These are phyloP conservation scores for Candida glucosophila DNA, from an alignment of 1,139 yeast genomes.

Conservation along the genomic window DNA sequence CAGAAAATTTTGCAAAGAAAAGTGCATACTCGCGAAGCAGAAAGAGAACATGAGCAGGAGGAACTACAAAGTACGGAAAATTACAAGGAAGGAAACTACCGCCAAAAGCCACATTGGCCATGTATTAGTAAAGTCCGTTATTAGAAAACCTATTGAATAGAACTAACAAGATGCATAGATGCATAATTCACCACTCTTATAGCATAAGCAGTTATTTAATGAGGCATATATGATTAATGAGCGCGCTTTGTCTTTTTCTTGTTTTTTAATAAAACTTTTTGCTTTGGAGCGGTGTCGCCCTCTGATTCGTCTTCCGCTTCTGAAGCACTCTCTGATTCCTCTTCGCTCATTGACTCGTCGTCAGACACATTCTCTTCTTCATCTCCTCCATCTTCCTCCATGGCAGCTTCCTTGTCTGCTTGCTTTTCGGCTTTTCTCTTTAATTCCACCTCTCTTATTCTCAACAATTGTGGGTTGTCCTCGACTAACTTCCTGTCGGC, in stretches of 20 bases:
- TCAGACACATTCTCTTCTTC: conserved; percentile 33
- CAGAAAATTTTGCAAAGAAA: conserved; percentile 9
- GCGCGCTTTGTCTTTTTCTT: conserved; percentile 39
- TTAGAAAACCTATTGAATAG: neutral
- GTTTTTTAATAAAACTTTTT: conserved; percentile 73
- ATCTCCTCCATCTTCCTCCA: conserved; percentile 35
- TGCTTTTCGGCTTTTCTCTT: conserved; percentile 70
- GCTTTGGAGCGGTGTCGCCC: conserved; percentile 43
- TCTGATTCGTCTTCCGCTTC: conserved; percentile 23
- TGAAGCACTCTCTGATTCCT: conserved; percentile 37
- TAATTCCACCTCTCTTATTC: conserved; percentile 87
- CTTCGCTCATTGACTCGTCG: conserved; percentile 24
- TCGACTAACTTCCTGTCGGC: conserved; percentile 86
- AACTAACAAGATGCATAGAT: neutral
- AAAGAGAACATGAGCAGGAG: conserved; percentile 2
- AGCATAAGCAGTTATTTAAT: conserved; percentile 1
- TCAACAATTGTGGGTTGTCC: conserved; percentile 78
- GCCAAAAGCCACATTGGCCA: conserved; percentile 26
- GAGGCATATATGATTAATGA: conserved; percentile 1
- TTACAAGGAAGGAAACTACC: conserved; percentile 5
- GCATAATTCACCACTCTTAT: neutral
- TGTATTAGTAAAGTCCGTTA: conserved; percentile 5
- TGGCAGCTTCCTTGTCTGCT: conserved; percentile 50
- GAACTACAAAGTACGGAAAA: conserved; percentile 3
- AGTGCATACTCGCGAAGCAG: conserved; percentile 3